These are phyloP conservation scores for Adansonia rubrostipa DNA, from an alignment of 441 rosid genomes.

Conservation along the genomic window DNA sequence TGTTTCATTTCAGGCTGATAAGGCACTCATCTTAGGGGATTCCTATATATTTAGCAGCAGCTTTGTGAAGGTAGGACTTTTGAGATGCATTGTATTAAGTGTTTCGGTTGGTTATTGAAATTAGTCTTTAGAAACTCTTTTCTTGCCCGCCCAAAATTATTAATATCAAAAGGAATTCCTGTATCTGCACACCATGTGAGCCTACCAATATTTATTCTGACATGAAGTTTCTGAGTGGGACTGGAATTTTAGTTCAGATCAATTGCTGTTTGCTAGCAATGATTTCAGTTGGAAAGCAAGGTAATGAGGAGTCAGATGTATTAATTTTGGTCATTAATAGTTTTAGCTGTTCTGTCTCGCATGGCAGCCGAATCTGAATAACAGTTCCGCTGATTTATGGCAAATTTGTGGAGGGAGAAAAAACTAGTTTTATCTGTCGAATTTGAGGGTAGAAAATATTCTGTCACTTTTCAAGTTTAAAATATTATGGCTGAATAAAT, in stretches of 20 bases:
- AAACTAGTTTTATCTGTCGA: conserved; percentile 16
- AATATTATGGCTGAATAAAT: neutral
- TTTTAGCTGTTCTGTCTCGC: neutral
- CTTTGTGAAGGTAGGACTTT: conserved; percentile 72
- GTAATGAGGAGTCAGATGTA: neutral
- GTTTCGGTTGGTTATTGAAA: conserved; percentile 18
- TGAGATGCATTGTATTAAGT: neutral
- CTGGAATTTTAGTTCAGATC: neutral
- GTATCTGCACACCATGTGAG: neutral
- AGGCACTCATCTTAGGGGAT: conserved; percentile 74
- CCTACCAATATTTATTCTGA: neutral
- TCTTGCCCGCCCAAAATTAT: neutral
- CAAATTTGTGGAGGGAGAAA: neutral
- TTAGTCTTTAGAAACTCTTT: neutral
- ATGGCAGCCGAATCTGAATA: neutral
- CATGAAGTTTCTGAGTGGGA: conserved; percentile 17
- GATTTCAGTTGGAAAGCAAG: conserved; percentile 1
- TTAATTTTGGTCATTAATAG: neutral
- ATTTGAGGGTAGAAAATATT: neutral
- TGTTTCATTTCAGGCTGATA: conserved; percentile 61
- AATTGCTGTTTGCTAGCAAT: conserved; percentile 6
- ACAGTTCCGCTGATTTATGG: conserved; percentile 13
- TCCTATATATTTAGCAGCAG: conserved; percentile 75
- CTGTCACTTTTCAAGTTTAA: neutral
- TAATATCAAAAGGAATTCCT: neutral